A percentile compares a stretch with the other conserved stretches of the same genome.
Conservation (phyloP, 441 rosid genomes). For the Macaranga tanarius region DNA sequence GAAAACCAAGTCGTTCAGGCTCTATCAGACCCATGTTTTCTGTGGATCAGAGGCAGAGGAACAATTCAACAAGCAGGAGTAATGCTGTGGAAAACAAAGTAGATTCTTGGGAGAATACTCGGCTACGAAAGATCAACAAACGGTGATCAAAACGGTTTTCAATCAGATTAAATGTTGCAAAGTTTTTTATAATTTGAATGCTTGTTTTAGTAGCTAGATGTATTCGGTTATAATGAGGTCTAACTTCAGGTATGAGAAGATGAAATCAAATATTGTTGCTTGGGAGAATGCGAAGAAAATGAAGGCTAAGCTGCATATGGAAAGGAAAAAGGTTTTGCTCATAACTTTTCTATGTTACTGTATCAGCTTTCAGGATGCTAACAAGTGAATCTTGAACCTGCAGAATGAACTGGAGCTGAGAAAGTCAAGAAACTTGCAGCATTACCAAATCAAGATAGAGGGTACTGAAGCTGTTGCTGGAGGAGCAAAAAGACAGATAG, state of each 20-base stretch:
- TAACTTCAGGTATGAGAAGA: constrained; percentile 56
- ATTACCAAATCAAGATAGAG: constrained; percentile 53
- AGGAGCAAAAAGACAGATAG: constrained; percentile 60
- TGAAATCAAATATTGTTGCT: constrained; percentile 49
- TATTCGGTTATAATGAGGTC: background rate
- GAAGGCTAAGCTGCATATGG: constrained; percentile 53
- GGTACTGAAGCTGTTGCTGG: constrained; percentile 56
- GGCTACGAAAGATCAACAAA: constrained; percentile 46
- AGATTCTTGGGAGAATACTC: constrained; percentile 69
- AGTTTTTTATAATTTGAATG: too few relatives aligned
- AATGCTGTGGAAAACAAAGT: constrained; percentile 36
- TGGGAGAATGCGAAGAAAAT: constrained; percentile 74
- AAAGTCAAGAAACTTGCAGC: constrained; percentile 41
- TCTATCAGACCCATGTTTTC: constrained; percentile 24
- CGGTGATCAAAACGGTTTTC: constrained; percentile 28
- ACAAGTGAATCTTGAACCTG: constrained; percentile 17
- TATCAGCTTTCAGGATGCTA: background rate
- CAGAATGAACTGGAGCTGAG: constrained; percentile 66
- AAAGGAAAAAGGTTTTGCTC: constrained; percentile 52
- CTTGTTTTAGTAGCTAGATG: too few relatives aligned
- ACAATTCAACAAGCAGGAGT: constrained; percentile 13
- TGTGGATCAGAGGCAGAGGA: constrained; percentile 26
- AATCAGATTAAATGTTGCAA: too few relatives aligned
- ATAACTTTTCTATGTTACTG: background rate
- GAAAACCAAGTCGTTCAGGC: constrained; percentile 31